phyloP scores from a whole-genome alignment of 371 early-diverging fungal genomes.

The Actinomucor elegans region DNA sequence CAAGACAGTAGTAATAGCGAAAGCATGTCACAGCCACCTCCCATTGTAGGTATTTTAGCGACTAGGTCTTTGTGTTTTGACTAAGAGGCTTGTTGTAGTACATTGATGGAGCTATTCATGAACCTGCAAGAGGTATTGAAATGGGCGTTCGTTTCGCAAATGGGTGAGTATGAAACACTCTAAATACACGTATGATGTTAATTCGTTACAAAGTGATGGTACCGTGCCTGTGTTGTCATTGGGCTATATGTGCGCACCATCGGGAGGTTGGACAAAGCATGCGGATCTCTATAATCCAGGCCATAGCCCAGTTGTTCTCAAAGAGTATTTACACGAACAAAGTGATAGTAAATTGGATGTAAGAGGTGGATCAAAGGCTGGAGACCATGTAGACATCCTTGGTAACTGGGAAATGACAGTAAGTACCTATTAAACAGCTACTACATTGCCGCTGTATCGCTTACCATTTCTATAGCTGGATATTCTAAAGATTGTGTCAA shows the following conservation, averaged over 20 bases:
- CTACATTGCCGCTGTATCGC: neutral
- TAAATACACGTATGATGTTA: neutral
- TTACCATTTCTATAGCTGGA: slow-evolving; percentile 27
- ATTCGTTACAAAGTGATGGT: slow-evolving; percentile 70
- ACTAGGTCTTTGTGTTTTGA: neutral
- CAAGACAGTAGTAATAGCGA: neutral
- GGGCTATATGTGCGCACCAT: slow-evolving; percentile 87
- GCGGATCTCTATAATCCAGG: slow-evolving; percentile 82
- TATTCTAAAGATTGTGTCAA: slow-evolving; percentile 40
- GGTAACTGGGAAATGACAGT: slow-evolving; percentile 54
- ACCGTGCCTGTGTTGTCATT: slow-evolving; percentile 89
- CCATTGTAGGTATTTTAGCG: slow-evolving; percentile 11
- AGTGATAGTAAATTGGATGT: slow-evolving; percentile 61
- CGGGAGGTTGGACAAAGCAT: slow-evolving; percentile 83
- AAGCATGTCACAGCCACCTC: slow-evolving; percentile 9
- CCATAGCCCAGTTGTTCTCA: slow-evolving; percentile 68
- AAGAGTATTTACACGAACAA: slow-evolving; percentile 75
- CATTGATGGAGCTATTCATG: slow-evolving; percentile 45
- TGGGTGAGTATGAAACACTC: slow-evolving; percentile 35
- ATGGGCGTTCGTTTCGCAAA: slow-evolving; percentile 58
- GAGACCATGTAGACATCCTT: slow-evolving; percentile 91
- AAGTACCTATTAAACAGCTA: slow-evolving; percentile 9
- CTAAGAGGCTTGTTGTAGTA: too few relatives aligned
- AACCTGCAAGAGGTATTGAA: slow-evolving; percentile 41
- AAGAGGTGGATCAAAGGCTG: slow-evolving; percentile 81